These are phyloP conservation scores for Pseudozyma sp. DNA, from an alignment of 1,284 basidiomycete genomes.

Conservation along the genomic window DNA sequence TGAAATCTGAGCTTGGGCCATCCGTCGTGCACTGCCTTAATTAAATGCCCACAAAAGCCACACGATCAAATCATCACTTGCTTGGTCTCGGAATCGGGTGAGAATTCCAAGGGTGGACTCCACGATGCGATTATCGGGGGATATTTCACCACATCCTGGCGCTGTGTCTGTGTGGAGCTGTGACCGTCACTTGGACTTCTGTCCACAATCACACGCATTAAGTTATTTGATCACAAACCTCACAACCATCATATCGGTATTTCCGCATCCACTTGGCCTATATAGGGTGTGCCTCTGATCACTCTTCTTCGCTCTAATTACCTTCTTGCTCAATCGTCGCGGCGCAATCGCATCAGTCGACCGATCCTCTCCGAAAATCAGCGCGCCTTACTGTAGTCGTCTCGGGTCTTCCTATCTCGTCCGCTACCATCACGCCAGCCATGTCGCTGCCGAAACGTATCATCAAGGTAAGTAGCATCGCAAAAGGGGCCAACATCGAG, in stretches of 20 bases:
- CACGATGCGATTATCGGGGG: no score
- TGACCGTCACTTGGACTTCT: background rate
- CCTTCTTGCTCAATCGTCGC: background rate
- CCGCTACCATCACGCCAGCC: background rate
- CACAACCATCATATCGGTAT: slow-evolving; percentile 6
- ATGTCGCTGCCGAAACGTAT: slow-evolving; percentile 68
- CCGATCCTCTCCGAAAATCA: background rate
- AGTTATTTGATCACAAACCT: background rate
- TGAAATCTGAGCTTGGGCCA: background rate
- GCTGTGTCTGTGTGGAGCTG: background rate
- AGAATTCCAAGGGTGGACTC: no score
- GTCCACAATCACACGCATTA: background rate
- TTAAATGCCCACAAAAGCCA: background rate
- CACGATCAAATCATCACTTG: no score
- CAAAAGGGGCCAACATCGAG: background rate
- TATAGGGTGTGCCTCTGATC: no score
- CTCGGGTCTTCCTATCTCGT: background rate
- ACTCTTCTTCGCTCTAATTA: background rate
- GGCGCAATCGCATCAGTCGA: background rate
- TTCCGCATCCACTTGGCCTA: background rate
- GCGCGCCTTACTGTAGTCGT: no score
- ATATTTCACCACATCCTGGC: background rate
- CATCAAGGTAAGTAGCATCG: slow-evolving; percentile 60
- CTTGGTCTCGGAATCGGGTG: no score
- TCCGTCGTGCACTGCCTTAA: background rate